Evolutionary conservation across 1,139 yeast genomes (phyloP).

Genomic region (Debaryomyces nepalensis): DNA sequence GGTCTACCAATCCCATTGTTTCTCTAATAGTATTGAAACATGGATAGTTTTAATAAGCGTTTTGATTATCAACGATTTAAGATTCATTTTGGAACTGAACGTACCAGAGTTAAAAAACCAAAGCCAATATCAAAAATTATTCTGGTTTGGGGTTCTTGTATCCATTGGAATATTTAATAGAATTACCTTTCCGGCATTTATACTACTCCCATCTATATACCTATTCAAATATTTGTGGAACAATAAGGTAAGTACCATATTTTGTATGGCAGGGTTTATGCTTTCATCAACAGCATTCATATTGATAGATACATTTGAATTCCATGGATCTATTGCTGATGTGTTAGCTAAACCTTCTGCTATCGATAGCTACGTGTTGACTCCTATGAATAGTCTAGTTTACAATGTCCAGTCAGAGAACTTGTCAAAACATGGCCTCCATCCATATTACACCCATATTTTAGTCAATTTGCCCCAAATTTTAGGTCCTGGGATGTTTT

Average conservation of each 20-base stretch:
- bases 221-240: constrained; percentile 41
- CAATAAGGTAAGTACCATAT: constrained; percentile 29
- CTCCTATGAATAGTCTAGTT: constrained; percentile 77
- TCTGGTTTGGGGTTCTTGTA: constrained; percentile 54
- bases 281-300: constrained; percentile 47
- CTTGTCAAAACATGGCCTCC: constrained; percentile 79
- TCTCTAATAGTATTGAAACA: constrained; percentile 88
- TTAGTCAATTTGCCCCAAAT: constrained; percentile 77
- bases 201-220: constrained; percentile 60
- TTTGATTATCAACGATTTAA: constrained; percentile 52
- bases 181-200: constrained; percentile 78
- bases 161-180: constrained; percentile 82
- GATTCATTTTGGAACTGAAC: constrained; percentile 31
- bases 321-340: constrained; percentile 13
- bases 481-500: constrained; percentile 72
- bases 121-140: constrained; percentile 25
- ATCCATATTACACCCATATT: constrained; percentile 75
- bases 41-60: constrained; percentile 61
- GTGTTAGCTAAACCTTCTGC: constrained; percentile 17
- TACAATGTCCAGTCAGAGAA: constrained; percentile 69
- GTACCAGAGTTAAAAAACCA: constrained; percentile 15
- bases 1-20: constrained; percentile 83
- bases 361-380: constrained; percentile 44
- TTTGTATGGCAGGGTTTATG: constrained; percentile 35
- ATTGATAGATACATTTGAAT: constrained; percentile 54